Evolutionary conservation across 352 stramenopile species (phyloP).

Genomic region (Peronospora tabacina): DNA sequence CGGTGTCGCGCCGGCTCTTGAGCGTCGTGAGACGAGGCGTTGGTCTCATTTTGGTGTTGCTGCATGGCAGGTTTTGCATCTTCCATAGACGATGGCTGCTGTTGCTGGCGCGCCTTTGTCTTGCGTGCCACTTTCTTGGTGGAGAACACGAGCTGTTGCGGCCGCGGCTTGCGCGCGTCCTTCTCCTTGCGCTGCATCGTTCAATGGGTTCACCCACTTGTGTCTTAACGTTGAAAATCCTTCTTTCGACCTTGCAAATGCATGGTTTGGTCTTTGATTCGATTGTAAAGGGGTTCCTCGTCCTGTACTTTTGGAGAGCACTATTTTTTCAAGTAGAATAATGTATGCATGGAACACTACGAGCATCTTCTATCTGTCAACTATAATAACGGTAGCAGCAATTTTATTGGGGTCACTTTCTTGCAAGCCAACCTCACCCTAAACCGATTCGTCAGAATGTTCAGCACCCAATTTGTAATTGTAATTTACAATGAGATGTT

Average conservation of each 20-base stretch:
- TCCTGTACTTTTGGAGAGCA: background rate
- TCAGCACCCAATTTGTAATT: background rate
- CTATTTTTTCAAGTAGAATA: too few relatives aligned
- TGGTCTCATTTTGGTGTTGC: conserved; percentile 6
- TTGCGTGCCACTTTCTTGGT: conserved; percentile 47
- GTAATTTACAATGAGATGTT: background rate
- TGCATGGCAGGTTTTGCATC: conserved; percentile 4
- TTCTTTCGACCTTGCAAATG: conserved; percentile 17
- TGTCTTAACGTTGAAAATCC: background rate
- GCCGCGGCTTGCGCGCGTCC: conserved; percentile 17
- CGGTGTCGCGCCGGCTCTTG: conserved; percentile 14
- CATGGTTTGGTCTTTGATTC: conserved; percentile 5
- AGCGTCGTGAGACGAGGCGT: conserved; percentile 4
- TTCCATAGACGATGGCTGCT: conserved; percentile 3
- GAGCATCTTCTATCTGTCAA: too few relatives aligned
- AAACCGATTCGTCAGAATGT: background rate
- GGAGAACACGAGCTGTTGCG: conserved; percentile 54
- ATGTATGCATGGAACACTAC: too few relatives aligned
- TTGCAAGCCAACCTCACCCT: too few relatives aligned
- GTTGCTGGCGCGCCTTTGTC: conserved; percentile 24
- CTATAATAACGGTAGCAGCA: too few relatives aligned
- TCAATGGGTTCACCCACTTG: background rate
- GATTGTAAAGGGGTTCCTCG: conserved; percentile 5
- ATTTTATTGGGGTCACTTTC: too few relatives aligned
- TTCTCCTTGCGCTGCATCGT: conserved; percentile 28